Base-by-base conservation (phyloP, 139 green algal species). In the Raphidocelis subcapitata region DNA sequence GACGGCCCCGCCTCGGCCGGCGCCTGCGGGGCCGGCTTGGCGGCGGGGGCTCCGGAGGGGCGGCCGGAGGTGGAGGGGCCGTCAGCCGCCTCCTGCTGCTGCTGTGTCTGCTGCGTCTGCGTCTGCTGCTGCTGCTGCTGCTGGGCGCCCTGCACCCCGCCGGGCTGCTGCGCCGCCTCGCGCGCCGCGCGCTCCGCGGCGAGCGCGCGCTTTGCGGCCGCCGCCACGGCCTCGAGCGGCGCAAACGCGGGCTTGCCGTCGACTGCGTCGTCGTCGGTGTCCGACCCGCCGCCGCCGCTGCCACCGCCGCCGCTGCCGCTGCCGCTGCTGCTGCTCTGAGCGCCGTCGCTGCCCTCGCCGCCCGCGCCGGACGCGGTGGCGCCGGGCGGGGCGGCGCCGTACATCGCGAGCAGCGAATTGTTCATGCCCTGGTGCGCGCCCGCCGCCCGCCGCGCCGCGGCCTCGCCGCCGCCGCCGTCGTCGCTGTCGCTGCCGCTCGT, bases 201-300 rank as follows among this genome's bases (percentile, higher is more conserved):
- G 31, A 84, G 76, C 1, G 87, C 85, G 5, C 77, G 73, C 2
- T 67, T 62, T 0, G 83, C 85, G 44, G 85, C 85, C 10, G 85
- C 87, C 2, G 82, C 83, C 23, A 91, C 73, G 0, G 88, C 64
- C 20, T 87, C 69, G 0, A 73, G 82, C 21, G 75, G 66, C 0
- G 81, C 81, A 76, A 90, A 88, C 0, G 84, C 82, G 0, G 83
- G 71, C 23, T 49, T 49, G 41, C 41, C 41, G 12, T 49, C 41
- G 1, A 28, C 72, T 68, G 56, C 32, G 41, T 64, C 44, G 18
- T 47, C 44, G 33, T 77, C 70, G 2, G 41, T 23, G 26, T 74
- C 73, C 5, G 60, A 70, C 31, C 32, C 21, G 44, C 41, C 54
- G 49, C 51, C 51, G 26, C 23, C 18, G 5, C 24, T 29, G 18